Evolutionary conservation across 2,329 filamentous ascomycete species (phyloP), one percentile per base, ranked within the genome.

Genomic region (Hypomyces perniciosus): DNA sequence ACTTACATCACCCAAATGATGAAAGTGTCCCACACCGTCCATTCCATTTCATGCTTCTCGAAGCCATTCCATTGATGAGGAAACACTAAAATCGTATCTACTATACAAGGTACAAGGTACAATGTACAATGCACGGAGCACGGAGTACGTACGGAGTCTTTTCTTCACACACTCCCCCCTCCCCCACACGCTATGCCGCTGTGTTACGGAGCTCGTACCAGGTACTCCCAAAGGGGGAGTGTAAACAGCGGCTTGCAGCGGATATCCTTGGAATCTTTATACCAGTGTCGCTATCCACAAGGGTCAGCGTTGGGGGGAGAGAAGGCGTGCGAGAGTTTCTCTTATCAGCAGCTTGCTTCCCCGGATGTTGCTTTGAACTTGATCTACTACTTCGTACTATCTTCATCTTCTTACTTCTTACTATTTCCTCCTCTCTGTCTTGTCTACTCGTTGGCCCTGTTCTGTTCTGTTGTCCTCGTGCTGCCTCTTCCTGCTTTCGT

Each of bases 191-290:
- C 20, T 42, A 20, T 20, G 20, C 20, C 20, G 20, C 20, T 3
- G 20, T 20, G 20, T 20, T 20, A 20, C 20, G 20, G 20, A 20
- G 20, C 20, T 20, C 3, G 20, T 20, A 20, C 20, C 3, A 20
- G 20, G 20, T 20, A 20, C 20, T 20, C 20, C 20, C 20, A 20
- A 20, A 20, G 20, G 20, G 20, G 20, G 20, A 20, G 20, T 20
- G 20, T 20, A 20, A 20, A 20, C 20, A 20, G 9, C 40, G 46
- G 50, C 50, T 55, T 55, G 49, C 48, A 50, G 52, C 48, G 52
- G 54, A 53, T 52, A 48, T 48, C 39, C 13, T 28, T 27, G 40
- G 35, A 38, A 9, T 20, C 20, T 20, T 20, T 20, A 20, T 20
- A 20, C 20, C 20, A 20, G 20, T 20, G 20, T 20, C 20, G 20